A percentile compares a stretch with the other conserved stretches of the same genome.
Conservation (phyloP, 768 basidiomycete genomes). For the Steccherinum ochraceum region DNA sequence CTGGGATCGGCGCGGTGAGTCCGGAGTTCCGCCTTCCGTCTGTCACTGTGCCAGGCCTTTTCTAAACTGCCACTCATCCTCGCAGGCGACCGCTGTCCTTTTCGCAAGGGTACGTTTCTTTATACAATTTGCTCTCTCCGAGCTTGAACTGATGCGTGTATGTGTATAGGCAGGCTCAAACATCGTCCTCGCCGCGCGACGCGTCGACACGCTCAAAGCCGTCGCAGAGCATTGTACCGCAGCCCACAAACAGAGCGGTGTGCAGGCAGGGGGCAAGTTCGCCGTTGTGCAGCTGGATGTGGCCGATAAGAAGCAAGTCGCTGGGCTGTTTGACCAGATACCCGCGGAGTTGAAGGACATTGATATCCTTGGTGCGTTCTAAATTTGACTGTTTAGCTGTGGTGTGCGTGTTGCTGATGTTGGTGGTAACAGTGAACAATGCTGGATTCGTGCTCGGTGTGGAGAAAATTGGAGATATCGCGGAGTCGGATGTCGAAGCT, state of each 20-base stretch:
- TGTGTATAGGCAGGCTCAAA: conserved; percentile 71
- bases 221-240: conserved; percentile 60
- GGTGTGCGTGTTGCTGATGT: no score
- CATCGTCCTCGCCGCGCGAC: conserved; percentile 77
- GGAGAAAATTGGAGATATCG: conserved; percentile 80
- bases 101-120: conserved; percentile 81
- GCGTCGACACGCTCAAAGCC: conserved; percentile 63
- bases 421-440: conserved; percentile 47
- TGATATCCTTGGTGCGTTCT: conserved; percentile 73
- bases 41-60: not conserved
- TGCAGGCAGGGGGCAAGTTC: conserved; percentile 74
- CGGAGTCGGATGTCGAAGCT: conserved; percentile 69
- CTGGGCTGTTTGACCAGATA: conserved; percentile 62
- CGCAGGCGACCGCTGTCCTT: conserved; percentile 77
- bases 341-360: conserved; percentile 64
- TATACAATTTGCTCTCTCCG: not conserved
- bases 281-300: conserved; percentile 72
- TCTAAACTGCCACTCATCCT: not conserved
- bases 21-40: conserved; percentile 2
- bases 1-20: conserved; percentile 84
- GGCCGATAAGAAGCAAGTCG: conserved; percentile 67
- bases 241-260: conserved; percentile 68
- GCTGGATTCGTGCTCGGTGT: conserved; percentile 89
- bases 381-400: not conserved
- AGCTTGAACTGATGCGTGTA: not conserved